Conservation (phyloP, 257 asterid species). For the Ilex aquifolium region DNA sequence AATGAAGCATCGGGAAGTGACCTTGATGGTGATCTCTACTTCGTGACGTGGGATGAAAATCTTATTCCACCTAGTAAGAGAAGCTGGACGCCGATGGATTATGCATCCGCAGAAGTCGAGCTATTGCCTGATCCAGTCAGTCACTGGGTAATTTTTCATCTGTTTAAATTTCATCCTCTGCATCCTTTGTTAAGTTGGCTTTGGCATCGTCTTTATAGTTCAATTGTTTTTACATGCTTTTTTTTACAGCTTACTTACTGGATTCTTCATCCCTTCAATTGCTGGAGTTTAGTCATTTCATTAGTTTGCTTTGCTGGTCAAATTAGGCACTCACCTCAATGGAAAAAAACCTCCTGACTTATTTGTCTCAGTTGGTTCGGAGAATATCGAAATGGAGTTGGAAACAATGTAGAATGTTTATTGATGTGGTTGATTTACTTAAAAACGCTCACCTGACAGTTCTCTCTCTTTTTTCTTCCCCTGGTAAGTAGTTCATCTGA, state of each 20-base stretch:
- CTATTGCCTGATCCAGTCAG: slow-evolving; percentile 42
- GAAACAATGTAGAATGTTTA: no score
- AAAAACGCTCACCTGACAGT: no score
- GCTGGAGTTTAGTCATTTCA: not conserved
- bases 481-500: no score
- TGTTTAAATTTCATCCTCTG: no score
- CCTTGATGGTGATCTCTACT: slow-evolving; percentile 86
- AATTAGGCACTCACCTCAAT: no score
- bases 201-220: not conserved
- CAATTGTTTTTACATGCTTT: no score
- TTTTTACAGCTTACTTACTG: no score
- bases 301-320: not conserved
- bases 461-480: no score
- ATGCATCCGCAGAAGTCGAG: slow-evolving; percentile 47
- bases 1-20: slow-evolving; percentile 98
- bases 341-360: not conserved
- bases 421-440: no score
- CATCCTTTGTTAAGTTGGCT: not conserved
- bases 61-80: slow-evolving; percentile 82
- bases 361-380: not conserved
- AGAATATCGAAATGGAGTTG: no score
- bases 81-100: slow-evolving; percentile 87
- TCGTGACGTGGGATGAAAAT: slow-evolving; percentile 89
- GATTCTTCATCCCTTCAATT: no score
- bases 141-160: slow-evolving; percentile 39